Evolutionary conservation across 768 basidiomycete genomes (phyloP), one percentile per base, ranked within the genome.

Genomic region (Antrodiella citrinella): DNA sequence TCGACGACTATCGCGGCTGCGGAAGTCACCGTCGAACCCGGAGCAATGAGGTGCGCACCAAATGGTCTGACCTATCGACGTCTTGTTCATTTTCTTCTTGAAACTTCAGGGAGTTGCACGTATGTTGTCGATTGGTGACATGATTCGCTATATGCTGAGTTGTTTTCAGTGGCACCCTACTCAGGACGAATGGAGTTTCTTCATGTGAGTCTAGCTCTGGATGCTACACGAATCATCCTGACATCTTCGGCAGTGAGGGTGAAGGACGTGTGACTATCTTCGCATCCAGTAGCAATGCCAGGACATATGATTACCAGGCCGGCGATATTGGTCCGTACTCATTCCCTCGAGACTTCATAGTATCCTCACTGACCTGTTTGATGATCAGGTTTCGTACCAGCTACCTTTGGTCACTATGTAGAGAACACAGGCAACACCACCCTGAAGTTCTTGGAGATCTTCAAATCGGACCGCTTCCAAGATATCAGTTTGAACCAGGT

Each of bases 141-240:
- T 45, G 30, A 49, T 22, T n/a, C 40, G 22, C 39, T 30, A 4
- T 15, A n/a, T n/a, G n/a, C n/a, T n/a, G n/a, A n/a, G n/a, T n/a
- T n/a, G n/a, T 10, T 24, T 19, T 4, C 47, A 82, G 82, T 85
- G 84, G 84, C 84, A 85, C 55, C 83, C 84, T 4, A 79, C 77
- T 10, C 69, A 80, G 57, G 78, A 82, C 51, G 82, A 83, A 64
- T 84, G 82, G 82, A 59, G 49, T 69, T 66, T 43, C 20, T 46
- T 49, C 52, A 45, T 65, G 54, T 59, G 30, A 23, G 51, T 46
- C 19, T 15, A 10, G 15, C 30, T 35, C 7, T 7, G 15, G 15
- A 35, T 35, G 30, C 15, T 35, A 35, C 7, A 35, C 30, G 30
- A 7, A 21, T 54, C 42, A 48, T 23, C 51, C 44, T 44, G n/a